Conservation (phyloP, 1,284 basidiomycete species). For the Malassezia japonica region DNA sequence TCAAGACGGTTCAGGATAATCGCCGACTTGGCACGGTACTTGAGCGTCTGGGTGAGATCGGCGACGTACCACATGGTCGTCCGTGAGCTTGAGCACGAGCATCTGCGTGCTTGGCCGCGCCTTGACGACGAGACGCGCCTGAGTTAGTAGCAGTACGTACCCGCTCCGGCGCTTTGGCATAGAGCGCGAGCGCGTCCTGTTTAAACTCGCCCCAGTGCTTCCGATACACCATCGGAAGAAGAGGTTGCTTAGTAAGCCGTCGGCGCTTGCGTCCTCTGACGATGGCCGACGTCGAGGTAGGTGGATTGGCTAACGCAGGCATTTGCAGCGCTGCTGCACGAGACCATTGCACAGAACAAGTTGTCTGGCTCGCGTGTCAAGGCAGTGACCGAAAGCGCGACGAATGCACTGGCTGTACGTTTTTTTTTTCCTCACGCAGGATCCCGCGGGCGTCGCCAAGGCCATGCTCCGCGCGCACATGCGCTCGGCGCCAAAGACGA, state of each 20-base stretch:
- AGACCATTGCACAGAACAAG: conserved; percentile 24
- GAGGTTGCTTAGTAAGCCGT: conserved; percentile 6
- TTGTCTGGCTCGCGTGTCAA: conserved; percentile 26
- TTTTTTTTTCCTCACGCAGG: not conserved
- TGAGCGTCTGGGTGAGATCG: conserved; percentile 52
- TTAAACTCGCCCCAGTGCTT: conserved; percentile 17
- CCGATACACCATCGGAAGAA: conserved; percentile 14
- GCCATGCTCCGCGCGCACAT: conserved; percentile 20
- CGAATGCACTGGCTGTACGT: conserved; percentile 18
- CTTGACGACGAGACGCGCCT: conserved; percentile 13
- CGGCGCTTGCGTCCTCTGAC: not conserved
- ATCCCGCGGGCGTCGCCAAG: conserved; percentile 5
- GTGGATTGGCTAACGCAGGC: conserved; percentile 5
- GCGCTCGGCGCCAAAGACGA: conserved; percentile 14
- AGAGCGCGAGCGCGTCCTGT: conserved; percentile 10
- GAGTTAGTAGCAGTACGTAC: conserved; percentile 2
- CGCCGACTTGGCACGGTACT: conserved; percentile 83
- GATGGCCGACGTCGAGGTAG: conserved; percentile 12
- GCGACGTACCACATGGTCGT: conserved; percentile 4
- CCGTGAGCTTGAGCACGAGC: conserved; percentile 10
- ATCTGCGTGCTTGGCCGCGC: conserved; percentile 10
- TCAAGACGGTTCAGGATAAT: conserved; percentile 92
- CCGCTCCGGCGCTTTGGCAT: conserved; percentile 4
- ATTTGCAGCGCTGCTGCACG: conserved; percentile 18
- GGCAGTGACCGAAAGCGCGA: conserved; percentile 16